A percentile compares a stretch with the other conserved stretches of the same genome.
Conservation (phyloP, 192 early-diverging fungal genomes). For the Rhizophagus clarus region DNA sequence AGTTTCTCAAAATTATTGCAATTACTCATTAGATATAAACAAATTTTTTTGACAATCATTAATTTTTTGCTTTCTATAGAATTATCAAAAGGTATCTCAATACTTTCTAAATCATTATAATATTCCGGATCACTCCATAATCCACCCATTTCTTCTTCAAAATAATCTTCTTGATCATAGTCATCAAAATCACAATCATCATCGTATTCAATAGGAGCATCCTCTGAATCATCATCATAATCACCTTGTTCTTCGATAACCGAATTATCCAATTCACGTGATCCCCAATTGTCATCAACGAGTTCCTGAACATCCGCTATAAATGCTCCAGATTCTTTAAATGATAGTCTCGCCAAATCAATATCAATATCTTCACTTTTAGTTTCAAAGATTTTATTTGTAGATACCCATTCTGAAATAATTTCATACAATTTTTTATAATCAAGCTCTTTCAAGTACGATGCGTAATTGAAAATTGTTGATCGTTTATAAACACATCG, state of each 20-base stretch:
- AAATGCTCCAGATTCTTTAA: neutral
- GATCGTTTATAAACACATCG: neutral
- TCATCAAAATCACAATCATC: constrained; percentile 17
- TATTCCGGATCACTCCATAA: constrained; percentile 2
- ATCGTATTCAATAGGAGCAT: neutral
- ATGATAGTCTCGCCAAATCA: neutral
- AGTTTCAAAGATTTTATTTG: neutral
- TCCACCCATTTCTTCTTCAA: neutral
- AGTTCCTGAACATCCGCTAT: neutral
- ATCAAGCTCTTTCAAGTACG: constrained; percentile 15
- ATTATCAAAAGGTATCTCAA: neutral
- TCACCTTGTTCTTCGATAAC: neutral
- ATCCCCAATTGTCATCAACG: neutral
- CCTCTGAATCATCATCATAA: neutral
- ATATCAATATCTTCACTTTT: neutral
- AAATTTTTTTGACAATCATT: neutral
- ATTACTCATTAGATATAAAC: neutral
- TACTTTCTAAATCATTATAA: neutral
- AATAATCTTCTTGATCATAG: neutral
- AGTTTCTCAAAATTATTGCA: neutral
- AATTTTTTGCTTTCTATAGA: neutral
- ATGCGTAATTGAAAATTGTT: constrained; percentile 14
- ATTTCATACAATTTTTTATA: constrained; percentile 22
- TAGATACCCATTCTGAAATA: neutral
- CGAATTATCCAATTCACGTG: neutral